Conservation (phyloP, 345 rosid species). For the Salix exigua region DNA sequence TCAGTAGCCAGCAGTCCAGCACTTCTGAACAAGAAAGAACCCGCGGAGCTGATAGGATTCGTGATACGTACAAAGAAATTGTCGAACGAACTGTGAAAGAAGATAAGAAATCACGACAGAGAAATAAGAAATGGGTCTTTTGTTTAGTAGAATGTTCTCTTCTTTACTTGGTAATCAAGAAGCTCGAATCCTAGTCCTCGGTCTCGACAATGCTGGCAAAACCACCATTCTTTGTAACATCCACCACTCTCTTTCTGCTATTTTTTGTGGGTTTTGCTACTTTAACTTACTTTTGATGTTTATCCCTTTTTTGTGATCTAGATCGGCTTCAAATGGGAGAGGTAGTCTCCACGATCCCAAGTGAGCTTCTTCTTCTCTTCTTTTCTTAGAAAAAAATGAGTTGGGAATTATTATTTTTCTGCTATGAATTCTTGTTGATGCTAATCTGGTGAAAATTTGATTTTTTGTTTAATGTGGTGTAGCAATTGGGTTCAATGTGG, state of each 20-base stretch:
- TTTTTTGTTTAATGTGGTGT: constrained; percentile 16
- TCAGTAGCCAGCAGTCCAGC: not conserved
- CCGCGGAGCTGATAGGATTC: not conserved
- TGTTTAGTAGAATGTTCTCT: constrained; percentile 74
- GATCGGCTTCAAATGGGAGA: constrained; percentile 99
- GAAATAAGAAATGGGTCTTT: constrained; percentile 51
- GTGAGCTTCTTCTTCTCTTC: constrained; percentile 35
- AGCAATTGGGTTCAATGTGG: constrained; percentile 98
- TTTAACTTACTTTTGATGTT: constrained; percentile 15
- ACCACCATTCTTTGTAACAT: constrained; percentile 72
- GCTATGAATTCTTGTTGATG: not conserved
- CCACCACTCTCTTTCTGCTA: not conserved
- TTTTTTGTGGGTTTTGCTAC: not conserved
- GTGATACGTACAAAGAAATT: not conserved
- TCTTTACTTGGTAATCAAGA: constrained; percentile 68
- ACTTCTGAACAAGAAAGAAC: not conserved
- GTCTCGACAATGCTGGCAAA: constrained; percentile 93
- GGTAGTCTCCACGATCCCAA: constrained; percentile 95
- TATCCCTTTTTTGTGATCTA: constrained; percentile 24
- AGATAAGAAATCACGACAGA: not conserved
- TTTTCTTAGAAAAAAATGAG: not conserved
- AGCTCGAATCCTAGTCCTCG: constrained; percentile 86
- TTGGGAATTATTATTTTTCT: not conserved
- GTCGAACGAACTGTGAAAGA: not conserved
- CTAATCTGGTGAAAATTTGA: not conserved